Conservation (phyloP, 2,329 filamentous ascomycete genomes). For the Fusarium drepaniforme region DNA sequence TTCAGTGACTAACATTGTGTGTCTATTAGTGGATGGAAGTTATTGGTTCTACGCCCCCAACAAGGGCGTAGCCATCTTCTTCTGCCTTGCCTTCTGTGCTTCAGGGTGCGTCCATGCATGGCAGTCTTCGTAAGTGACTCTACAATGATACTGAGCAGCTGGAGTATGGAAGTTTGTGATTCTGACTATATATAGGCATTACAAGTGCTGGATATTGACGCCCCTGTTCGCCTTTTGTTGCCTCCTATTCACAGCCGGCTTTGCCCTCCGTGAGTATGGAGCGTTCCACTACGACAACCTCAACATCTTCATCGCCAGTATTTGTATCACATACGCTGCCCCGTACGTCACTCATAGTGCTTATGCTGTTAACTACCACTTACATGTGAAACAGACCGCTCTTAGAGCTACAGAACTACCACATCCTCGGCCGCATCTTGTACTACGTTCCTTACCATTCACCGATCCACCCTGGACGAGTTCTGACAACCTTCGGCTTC, state of each 20-base stretch:
- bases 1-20: background rate
- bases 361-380: background rate
- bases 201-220: slow-evolving; percentile 68
- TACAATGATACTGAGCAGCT: too few relatives aligned
- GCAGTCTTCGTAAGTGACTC: slow-evolving; percentile 59
- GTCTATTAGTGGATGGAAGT: slow-evolving; percentile 53
- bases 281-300: slow-evolving; percentile 49
- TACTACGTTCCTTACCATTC: slow-evolving; percentile 69
- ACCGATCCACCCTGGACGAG: slow-evolving; percentile 60
- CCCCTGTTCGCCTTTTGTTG: slow-evolving; percentile 66
- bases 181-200: slow-evolving; percentile 54
- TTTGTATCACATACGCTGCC: slow-evolving; percentile 51
- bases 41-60: slow-evolving; percentile 62
- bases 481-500: slow-evolving; percentile 60
- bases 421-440: slow-evolving; percentile 69
- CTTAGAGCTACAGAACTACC: slow-evolving; percentile 71
- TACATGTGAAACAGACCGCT: slow-evolving; percentile 58
- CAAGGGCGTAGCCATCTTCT: slow-evolving; percentile 61
- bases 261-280: slow-evolving; percentile 56
- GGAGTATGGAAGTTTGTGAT: background rate
- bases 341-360: slow-evolving; percentile 42
- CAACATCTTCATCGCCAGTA: slow-evolving; percentile 48
- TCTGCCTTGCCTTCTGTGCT: slow-evolving; percentile 54
- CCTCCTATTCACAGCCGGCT: slow-evolving; percentile 67
- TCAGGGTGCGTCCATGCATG: slow-evolving; percentile 55